Percentiles rank a stretch among this genome's conserved stretches.
These are phyloP conservation scores for Phoma herbarum DNA, from an alignment of 2,329 filamentous ascomycete genomes.

Conservation along the genomic window DNA sequence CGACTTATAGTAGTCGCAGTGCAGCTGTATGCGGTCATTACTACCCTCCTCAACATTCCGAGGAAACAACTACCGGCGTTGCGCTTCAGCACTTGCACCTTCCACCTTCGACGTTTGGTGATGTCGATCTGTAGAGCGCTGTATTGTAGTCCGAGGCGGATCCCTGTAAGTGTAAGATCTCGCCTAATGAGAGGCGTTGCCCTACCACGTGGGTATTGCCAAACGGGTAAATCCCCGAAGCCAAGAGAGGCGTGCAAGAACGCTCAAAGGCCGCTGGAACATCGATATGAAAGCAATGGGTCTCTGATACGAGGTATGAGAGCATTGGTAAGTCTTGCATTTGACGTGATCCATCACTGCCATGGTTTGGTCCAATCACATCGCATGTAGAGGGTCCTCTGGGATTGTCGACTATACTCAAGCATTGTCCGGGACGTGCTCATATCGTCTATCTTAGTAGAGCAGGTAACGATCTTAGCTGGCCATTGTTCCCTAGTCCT, in stretches of 20 bases:
- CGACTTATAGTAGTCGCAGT: background rate
- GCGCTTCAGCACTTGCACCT: background rate
- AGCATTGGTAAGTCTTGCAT: background rate
- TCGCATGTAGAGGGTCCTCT: background rate
- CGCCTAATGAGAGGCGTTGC: constrained; percentile 17
- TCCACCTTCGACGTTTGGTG: background rate
- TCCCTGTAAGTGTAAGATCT: constrained; percentile 13
- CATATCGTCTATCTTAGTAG: background rate
- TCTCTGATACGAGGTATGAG: background rate
- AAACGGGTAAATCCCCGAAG: background rate
- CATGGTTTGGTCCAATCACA: background rate
- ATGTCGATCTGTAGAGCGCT: background rate
- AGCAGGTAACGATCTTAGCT: background rate
- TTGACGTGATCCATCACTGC: background rate
- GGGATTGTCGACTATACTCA: background rate
- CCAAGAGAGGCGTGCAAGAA: background rate
- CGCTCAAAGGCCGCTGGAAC: background rate
- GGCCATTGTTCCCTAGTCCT: background rate
- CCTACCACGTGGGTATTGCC: constrained; percentile 5
- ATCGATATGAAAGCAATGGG: background rate
- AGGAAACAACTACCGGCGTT: background rate
- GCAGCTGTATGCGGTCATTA: background rate
- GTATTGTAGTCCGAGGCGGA: background rate
- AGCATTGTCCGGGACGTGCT: background rate
- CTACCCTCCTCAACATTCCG: background rate